phyloP scores from a whole-genome alignment of 495 filamentous ascomycete genomes.

The Penicillium egyptiacum region DNA sequence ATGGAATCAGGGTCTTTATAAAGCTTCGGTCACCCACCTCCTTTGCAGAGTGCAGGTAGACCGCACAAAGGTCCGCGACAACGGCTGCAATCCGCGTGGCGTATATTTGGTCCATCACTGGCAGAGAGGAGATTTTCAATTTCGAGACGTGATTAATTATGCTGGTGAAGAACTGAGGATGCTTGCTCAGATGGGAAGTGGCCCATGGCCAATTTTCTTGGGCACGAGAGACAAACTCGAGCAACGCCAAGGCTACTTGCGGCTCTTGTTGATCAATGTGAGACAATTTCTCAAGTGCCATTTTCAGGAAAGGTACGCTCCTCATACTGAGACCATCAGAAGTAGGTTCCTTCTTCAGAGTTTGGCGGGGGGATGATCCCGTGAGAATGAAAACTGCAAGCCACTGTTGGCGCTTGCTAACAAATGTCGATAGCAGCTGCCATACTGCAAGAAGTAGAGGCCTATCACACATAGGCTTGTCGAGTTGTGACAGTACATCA shows the following conservation, averaged over 20 bases:
- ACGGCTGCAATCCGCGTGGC: conserved; percentile 74
- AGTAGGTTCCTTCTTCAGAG: conserved; percentile 56
- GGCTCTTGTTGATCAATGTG: conserved; percentile 63
- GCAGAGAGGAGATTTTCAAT: conserved; percentile 51
- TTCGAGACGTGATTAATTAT: conserved; percentile 68
- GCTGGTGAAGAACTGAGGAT: conserved; percentile 66
- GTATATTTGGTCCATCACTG: conserved; percentile 46
- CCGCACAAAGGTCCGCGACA: conserved; percentile 84
- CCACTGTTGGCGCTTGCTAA: conserved; percentile 92
- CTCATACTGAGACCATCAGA: conserved; percentile 39
- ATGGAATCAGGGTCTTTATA: conserved; percentile 65
- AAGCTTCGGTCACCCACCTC: conserved; percentile 67
- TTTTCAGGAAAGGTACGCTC: conserved; percentile 65
- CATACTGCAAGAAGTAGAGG: conserved; percentile 67
- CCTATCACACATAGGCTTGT: conserved; percentile 66
- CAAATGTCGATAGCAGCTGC: conserved; percentile 81
- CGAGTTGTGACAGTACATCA: conserved; percentile 71
- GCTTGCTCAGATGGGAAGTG: conserved; percentile 70
- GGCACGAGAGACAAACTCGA: conserved; percentile 81
- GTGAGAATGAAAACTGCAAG: conserved; percentile 90
- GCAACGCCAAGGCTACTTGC: conserved; percentile 64
- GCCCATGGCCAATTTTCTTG: conserved; percentile 95
- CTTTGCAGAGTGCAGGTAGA: conserved; percentile 80
- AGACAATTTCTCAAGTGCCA: conserved; percentile 72
- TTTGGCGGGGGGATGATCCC: conserved; percentile 75